phyloP scores from a whole-genome alignment of 805 yeast species.

The Huiozyma naganishii region DNA sequence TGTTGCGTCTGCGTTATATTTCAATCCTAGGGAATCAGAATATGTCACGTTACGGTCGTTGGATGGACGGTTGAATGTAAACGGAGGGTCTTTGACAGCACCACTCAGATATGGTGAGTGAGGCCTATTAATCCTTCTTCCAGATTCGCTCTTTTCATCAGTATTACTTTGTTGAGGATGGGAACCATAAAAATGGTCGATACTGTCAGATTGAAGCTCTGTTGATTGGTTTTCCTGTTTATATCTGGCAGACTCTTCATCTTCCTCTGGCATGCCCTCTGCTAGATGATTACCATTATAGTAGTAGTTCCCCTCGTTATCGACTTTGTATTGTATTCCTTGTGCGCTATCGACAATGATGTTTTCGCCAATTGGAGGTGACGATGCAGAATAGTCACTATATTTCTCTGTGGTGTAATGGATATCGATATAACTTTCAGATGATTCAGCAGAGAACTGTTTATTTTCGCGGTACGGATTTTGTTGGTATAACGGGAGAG shows the following conservation, averaged over 20 bases:
- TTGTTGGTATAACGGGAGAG: neutral
- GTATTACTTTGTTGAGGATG: neutral
- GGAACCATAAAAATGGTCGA: neutral
- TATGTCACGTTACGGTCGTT: no score
- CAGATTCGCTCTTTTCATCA: neutral
- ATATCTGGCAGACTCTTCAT: no score
- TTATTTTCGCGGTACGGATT: neutral
- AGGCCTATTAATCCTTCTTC: no score
- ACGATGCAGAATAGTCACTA: conserved; percentile 2
- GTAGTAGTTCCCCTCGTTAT: conserved; percentile 17
- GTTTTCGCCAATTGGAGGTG: conserved; percentile 3
- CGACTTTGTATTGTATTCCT: conserved; percentile 17
- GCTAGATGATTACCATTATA: conserved; percentile 9
- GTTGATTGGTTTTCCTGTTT: no score
- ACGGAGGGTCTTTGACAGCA: no score
- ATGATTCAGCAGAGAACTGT: neutral
- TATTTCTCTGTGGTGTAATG: conserved; percentile 2
- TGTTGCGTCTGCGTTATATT: no score
- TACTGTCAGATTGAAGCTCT: no score
- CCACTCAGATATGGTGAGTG: no score
- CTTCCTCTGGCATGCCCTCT: no score
- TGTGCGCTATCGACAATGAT: conserved; percentile 13
- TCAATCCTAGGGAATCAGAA: no score
- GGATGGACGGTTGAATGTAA: no score
- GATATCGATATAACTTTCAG: neutral